A percentile compares a stretch with the other conserved stretches of the same genome.
Evolutionary conservation across 805 yeast genomes (phyloP).

Genomic region (Yarrowia bubula): DNA sequence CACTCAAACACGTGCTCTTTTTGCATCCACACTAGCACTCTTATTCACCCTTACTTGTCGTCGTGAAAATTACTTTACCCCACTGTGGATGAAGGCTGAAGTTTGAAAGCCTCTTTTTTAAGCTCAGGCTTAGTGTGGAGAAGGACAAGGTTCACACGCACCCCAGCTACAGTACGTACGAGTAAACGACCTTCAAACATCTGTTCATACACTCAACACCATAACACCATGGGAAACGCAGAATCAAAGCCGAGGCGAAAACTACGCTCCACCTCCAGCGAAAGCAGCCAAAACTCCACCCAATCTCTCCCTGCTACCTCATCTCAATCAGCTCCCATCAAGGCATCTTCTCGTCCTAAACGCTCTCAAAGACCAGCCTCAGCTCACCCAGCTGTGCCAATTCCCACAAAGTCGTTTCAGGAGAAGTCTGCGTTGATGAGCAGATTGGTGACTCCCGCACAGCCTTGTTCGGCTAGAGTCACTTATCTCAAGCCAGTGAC

Average conservation of each 20-base stretch:
- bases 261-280: constrained; percentile 6
- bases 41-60: neutral
- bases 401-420: constrained; percentile 19
- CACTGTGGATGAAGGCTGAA: neutral
- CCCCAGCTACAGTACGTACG: too few species aligned
- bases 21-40: too few species aligned
- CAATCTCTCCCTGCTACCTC: neutral
- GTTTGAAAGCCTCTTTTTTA: neutral
- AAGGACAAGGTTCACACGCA: constrained; percentile 22
- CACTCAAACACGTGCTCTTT: too few species aligned
- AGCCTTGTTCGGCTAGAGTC: constrained; percentile 13
- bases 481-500: constrained; percentile 18
- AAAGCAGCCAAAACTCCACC: constrained; percentile 5
- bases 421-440: constrained; percentile 17
- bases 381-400: constrained; percentile 17
- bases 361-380: neutral
- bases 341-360: constrained; percentile 1
- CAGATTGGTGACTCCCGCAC: constrained; percentile 6
- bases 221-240: constrained; percentile 19
- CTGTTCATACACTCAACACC: too few species aligned
- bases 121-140: constrained; percentile 25
- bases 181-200: too few species aligned
- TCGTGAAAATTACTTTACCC: neutral
- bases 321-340: neutral
- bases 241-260: constrained; percentile 24